Evolutionary conservation across 305 asterid species (phyloP), one percentile per base, ranked within the genome.

Genomic region (Solanum aculeatissimum): DNA sequence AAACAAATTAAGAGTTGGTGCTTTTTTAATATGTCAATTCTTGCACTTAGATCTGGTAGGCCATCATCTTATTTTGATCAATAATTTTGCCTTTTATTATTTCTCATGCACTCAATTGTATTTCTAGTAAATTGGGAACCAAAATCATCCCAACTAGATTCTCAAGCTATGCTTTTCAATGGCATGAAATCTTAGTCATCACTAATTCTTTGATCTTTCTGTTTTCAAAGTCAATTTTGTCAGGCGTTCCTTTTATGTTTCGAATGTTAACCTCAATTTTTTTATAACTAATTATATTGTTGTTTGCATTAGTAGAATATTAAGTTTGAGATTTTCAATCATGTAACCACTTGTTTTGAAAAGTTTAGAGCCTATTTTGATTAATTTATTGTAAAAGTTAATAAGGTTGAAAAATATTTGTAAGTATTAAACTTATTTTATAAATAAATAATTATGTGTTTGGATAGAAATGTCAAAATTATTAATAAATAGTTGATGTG

Each of bases 121-220:
- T 38, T 25, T 66, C 49, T 53, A 29, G 66, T 32, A 58, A 51
- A 72, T 77, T 83, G 91, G 86, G 89, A 92, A 92, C 90, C 84
- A 89, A 55, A 88, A 84, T 93, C 89, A 94, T 93, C 87, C 86
- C 23, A 81, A 86, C 88, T 86, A 92, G 97, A 96, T 96, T 87
- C 89, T 89, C 81, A 84, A 89, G 97, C 88, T 72, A 80, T 84
- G 89, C 98, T 94, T 96, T 96, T 92, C 78, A 89, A 77, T 74
- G 88, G 87, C 96, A 96, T 90, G 92, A 65, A 83, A 91, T 92
- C 89, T 83, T 89, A 92, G 90, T 91, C 94, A 89, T 66, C 87
- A 92, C 92, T 90, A 84, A 82, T 87, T 62, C 78, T 89, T 89
- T 87, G 90, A 90, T 90, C 75, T 84, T 1, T 71, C 54, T 87